Evolutionary conservation across 331 rosid species (phyloP).

Genomic region (Stylosanthes scabra): DNA sequence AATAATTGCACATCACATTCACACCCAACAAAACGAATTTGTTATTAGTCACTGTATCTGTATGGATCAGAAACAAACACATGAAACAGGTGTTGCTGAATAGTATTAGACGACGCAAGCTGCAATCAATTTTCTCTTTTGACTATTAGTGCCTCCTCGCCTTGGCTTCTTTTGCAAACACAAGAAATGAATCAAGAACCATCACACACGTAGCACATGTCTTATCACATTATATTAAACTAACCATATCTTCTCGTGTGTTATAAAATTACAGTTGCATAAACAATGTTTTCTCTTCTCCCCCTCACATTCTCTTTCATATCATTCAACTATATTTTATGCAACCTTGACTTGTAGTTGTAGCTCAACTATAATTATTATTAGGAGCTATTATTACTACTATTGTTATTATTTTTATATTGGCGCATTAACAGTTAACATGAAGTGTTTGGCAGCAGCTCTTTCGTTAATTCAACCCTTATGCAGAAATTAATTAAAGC

Average conservation of each 20-base stretch:
- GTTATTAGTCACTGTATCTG: neutral
- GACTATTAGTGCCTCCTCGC: neutral
- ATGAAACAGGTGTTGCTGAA: neutral
- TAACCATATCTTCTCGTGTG: neutral
- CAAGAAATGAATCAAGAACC: neutral
- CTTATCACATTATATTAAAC: neutral
- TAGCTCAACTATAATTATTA: too few species aligned
- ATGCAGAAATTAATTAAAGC: conserved; percentile 14
- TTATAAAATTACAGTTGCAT: too few species aligned
- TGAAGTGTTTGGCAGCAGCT: too few species aligned
- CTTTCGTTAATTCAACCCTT: neutral
- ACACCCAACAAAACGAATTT: neutral
- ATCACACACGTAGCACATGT: conserved; percentile 9
- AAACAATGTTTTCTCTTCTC: neutral
- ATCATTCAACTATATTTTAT: neutral
- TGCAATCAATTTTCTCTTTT: neutral
- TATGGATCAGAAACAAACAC: neutral
- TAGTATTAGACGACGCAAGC: neutral
- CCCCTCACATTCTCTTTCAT: neutral
- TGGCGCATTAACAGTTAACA: too few species aligned
- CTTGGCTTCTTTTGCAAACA: neutral
- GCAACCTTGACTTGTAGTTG: neutral
- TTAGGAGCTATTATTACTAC: too few species aligned
- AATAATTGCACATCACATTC: neutral
- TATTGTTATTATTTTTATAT: too few species aligned